phyloP scores from a whole-genome alignment of 2,329 filamentous ascomycete genomes.

The Fusarium verticillioides region DNA sequence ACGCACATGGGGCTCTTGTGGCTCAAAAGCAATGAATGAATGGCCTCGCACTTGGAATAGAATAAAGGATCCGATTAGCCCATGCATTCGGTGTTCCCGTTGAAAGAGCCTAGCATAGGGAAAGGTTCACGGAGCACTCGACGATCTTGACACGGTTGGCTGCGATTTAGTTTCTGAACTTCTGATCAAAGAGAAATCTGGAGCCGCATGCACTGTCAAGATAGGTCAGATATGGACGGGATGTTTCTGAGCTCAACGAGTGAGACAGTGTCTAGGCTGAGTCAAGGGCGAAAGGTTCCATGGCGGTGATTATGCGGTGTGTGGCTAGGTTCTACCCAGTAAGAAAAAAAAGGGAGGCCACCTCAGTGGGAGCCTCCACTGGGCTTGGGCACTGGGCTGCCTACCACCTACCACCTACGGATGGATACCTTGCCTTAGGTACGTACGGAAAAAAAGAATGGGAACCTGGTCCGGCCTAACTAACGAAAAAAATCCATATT shows the following conservation, averaged over 20 bases:
- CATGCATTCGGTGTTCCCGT: slow-evolving; percentile 2
- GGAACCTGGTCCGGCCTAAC: not conserved
- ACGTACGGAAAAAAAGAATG: slow-evolving; percentile 16
- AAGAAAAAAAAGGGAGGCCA: slow-evolving; percentile 9
- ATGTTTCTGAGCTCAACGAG: not conserved
- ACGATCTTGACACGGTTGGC: not conserved
- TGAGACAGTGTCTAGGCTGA: slow-evolving; percentile 24
- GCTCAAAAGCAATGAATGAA: not conserved
- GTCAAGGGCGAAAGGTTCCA: slow-evolving; percentile 20
- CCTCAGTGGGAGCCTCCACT: slow-evolving; percentile 13
- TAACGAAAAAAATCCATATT: slow-evolving; percentile 38
- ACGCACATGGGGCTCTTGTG: not conserved
- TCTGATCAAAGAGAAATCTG: not conserved
- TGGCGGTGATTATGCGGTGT: slow-evolving; percentile 19
- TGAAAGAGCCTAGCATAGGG: slow-evolving; percentile 1
- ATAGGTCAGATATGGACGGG: not conserved
- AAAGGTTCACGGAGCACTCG: slow-evolving; percentile 6
- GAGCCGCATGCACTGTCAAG: slow-evolving; percentile 9
- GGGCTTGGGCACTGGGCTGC: not conserved
- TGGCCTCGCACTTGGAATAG: not conserved
- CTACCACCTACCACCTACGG: no score
- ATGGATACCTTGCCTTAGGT: not conserved
- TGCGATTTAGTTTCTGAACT: not conserved
- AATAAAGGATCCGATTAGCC: not conserved
- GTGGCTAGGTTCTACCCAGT: slow-evolving; percentile 23